These are phyloP conservation scores for Tolypocladium endophyticum DNA, from an alignment of 2,329 filamentous ascomycete genomes.

Conservation along the genomic window DNA sequence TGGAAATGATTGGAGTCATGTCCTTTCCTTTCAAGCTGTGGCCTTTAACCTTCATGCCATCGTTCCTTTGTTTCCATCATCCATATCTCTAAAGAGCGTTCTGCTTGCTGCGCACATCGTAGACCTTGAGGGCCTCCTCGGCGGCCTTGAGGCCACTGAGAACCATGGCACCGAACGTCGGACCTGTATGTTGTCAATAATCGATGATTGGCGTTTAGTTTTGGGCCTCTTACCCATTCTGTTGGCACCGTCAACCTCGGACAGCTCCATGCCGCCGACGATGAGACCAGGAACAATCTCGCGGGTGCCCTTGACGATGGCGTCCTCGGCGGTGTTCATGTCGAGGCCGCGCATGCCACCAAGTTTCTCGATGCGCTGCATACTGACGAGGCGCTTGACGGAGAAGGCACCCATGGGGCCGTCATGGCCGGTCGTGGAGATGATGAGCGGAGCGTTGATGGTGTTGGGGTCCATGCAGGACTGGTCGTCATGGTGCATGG, in stretches of 20 bases:
- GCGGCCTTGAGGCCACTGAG: constrained; percentile 83
- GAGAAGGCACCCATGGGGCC: constrained; percentile 84
- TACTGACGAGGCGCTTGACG: constrained; percentile 83
- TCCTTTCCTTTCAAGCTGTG: neutral
- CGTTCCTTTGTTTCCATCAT: neutral
- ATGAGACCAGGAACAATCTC: constrained; percentile 83
- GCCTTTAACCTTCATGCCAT: neutral
- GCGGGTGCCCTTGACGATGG: constrained; percentile 84
- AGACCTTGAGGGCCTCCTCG: constrained; percentile 71
- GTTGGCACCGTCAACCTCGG: constrained; percentile 83
- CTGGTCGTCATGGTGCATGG: constrained; percentile 80
- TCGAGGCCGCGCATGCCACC: constrained; percentile 90
- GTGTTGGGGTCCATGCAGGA: constrained; percentile 97
- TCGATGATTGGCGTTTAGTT: neutral
- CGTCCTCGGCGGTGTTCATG: constrained; percentile 86
- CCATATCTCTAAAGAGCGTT: constrained; percentile 44
- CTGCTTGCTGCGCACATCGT: constrained; percentile 67
- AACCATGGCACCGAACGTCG: constrained; percentile 83
- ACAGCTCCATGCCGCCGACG: constrained; percentile 91
- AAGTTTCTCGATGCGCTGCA: constrained; percentile 72
- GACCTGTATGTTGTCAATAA: constrained; percentile 26
- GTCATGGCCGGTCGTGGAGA: constrained; percentile 87
- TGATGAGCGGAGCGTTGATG: constrained; percentile 81
- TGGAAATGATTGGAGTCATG: neutral
- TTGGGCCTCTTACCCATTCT: constrained; percentile 55